phyloP scores from a whole-genome alignment of 345 rosid species.

The Lepidium africanum region DNA sequence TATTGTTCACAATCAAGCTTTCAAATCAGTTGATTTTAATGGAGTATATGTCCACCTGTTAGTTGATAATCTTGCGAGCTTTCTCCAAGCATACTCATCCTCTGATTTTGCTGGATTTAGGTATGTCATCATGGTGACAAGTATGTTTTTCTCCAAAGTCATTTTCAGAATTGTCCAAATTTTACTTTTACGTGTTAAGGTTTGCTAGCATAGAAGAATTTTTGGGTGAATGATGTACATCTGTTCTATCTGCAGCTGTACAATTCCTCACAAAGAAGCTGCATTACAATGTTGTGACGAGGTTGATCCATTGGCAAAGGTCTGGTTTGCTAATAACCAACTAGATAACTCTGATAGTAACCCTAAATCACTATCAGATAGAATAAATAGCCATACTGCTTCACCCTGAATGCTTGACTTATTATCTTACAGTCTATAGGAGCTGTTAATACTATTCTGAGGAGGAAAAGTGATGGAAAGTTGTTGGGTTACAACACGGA shows the following conservation, averaged over 20 bases:
- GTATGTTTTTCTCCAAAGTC: neutral
- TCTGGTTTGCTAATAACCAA: constrained; percentile 18
- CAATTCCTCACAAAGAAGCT: constrained; percentile 90
- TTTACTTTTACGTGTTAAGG: neutral
- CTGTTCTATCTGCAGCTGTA: constrained; percentile 49
- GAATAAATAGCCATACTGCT: neutral
- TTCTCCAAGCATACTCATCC: constrained; percentile 73
- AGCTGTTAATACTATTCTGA: constrained; percentile 84
- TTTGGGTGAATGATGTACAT: constrained; percentile 8
- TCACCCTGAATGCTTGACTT: constrained; percentile 11
- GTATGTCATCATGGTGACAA: constrained; percentile 23
- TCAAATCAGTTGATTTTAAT: constrained; percentile 69
- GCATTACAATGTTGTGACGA: constrained; percentile 80
- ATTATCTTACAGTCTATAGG: constrained; percentile 68
- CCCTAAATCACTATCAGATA: neutral
- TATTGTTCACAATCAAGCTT: constrained; percentile 74
- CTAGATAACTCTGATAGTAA: neutral
- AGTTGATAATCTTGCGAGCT: constrained; percentile 68
- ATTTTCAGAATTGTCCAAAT: neutral
- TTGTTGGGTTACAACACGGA: constrained; percentile 81
- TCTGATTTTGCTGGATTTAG: constrained; percentile 90
- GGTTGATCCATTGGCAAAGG: constrained; percentile 90
- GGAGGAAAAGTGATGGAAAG: constrained; percentile 71
- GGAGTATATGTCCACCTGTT: constrained; percentile 73
- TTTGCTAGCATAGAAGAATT: neutral